Evolutionary conservation across 2,329 filamentous ascomycete species (phyloP), one percentile per base, ranked within the genome.

Genomic region (Tolypocladium ophioglossoides): DNA sequence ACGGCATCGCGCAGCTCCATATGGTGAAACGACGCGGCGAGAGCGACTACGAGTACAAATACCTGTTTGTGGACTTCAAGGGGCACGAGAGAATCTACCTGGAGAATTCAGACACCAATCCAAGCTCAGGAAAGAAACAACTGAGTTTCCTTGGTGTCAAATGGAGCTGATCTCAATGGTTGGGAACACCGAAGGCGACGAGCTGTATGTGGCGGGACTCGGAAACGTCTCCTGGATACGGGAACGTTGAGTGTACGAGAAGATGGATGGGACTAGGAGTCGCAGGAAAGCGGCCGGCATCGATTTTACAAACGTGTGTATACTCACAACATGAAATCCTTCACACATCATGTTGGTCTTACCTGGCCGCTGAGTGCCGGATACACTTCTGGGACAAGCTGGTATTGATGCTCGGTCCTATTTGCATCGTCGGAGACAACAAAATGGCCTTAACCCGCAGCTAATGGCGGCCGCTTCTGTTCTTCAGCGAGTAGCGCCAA

Each of bases 21-120:
- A 83, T 96, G 79, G 78, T 85, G 49, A 89, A 84, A 68, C 75
- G 75, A 38, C 75, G 79, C 2, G 83, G 83, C 35, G 78, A 84
- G 39, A 71, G 76, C 51, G 84, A 89, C 41, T 91, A 84, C 66
- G 80, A 88, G 62, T 96, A 96, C 71, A 83, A 85, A 65, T 84
- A 90, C 65, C 75, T 97, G 44, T 87, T 84, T 52, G 67, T 97
- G 49, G 91, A 96, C 68, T 81, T 95, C 30, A 85, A 80, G 61
- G 90, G 89, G 0, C 79, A 85, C 51, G 74, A 78, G 53, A 74
- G 83, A 55, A 77, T 87, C 52, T 86, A 84, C 59, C 73, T 89
- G 18, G 84, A 87, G 65, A 82, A 84, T 53, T 75, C 77, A 38
- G 79, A 83, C 39, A 64, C 68, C 16, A 50, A 62, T 11, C 60